Evolutionary conservation across 176 grass and related monocot species (phyloP).

Genomic region (Carex parvula): DNA sequence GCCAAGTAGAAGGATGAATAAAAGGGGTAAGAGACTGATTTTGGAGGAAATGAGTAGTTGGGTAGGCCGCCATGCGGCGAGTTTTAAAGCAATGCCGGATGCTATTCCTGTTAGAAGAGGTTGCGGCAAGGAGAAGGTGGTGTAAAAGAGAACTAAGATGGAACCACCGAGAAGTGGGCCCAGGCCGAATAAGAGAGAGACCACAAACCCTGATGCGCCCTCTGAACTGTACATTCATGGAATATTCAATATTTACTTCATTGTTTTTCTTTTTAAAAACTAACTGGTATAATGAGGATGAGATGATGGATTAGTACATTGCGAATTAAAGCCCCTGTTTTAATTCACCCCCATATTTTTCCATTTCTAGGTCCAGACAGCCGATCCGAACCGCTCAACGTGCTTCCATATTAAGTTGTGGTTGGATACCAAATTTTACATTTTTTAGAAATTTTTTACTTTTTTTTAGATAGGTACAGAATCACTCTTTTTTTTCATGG

Average conservation of each 20-base stretch:
- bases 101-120: constrained; percentile 80
- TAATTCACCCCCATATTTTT: no score
- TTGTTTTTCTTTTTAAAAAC: not conserved
- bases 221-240: constrained; percentile 53
- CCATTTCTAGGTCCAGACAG: no score
- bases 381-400: no score
- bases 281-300: not conserved
- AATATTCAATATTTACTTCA: constrained; percentile 16
- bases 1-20: constrained; percentile 51
- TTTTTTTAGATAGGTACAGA: no score
- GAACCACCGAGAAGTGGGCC: constrained; percentile 92
- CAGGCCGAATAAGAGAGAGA: constrained; percentile 91
- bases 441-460: no score
- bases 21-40: constrained; percentile 61
- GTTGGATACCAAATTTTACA: no score
- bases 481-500: no score
- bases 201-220: constrained; percentile 70
- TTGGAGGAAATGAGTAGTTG: constrained; percentile 79
- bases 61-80: constrained; percentile 79
- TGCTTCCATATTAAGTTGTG: no score
- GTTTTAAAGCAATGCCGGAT: constrained; percentile 88
- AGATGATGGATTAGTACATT: no score
- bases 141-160: constrained; percentile 67
- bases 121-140: constrained; percentile 70
- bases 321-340: no score